A percentile compares a stretch with the other conserved stretches of the same genome.
Conservation (phyloP, 2,329 filamentous ascomycete species). For the Fusarium sp. region DNA sequence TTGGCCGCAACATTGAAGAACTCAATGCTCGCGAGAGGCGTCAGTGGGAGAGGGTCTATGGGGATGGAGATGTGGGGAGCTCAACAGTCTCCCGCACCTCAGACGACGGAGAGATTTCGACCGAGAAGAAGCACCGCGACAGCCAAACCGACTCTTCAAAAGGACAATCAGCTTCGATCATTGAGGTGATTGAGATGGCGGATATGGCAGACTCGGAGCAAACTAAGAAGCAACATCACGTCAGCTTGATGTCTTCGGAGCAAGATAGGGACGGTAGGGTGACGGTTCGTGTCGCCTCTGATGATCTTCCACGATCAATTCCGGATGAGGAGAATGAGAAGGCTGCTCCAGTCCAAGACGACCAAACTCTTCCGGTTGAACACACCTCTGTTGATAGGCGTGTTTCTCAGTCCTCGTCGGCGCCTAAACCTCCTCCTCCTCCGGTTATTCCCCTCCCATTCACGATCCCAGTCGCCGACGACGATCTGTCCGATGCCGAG, state of each 20-base stretch:
- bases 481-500: conserved; percentile 61
- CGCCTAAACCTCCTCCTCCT: conserved; percentile 56
- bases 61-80: conserved; percentile 65
- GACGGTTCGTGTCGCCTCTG: conserved; percentile 68
- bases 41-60: conserved; percentile 86
- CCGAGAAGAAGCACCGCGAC: conserved; percentile 60
- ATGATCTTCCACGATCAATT: conserved; percentile 58
- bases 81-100: conserved; percentile 63
- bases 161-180: conserved; percentile 54
- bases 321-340: conserved; percentile 49
- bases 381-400: conserved; percentile 34
- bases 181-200: conserved; percentile 70
- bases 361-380: conserved; percentile 30
- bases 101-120: conserved; percentile 65
- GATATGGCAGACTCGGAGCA: conserved; percentile 60
- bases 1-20: conserved; percentile 77
- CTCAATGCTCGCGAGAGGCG: conserved; percentile 73
- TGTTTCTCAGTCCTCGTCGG: conserved; percentile 40
- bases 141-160: conserved; percentile 56
- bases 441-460: conserved; percentile 78
- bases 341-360: conserved; percentile 14
- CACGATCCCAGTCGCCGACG: conserved; percentile 66
- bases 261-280: conserved; percentile 62
- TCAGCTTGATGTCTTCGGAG: conserved; percentile 60
- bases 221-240: conserved; percentile 44